These are phyloP conservation scores for Chaetomium sp. DNA, from an alignment of 2,329 filamentous ascomycete species.

Conservation along the genomic window DNA sequence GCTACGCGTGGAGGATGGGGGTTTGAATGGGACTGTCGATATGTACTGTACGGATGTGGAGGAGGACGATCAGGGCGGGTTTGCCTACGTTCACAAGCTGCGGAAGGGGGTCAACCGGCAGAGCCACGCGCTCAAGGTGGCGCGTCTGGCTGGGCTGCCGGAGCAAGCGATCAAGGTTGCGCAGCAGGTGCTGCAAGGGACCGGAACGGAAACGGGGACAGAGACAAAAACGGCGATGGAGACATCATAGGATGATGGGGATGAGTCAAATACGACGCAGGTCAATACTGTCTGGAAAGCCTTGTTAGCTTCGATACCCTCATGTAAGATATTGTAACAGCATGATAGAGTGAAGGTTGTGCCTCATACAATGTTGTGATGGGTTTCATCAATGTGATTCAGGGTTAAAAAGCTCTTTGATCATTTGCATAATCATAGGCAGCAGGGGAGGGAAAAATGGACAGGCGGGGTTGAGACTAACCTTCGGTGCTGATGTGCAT, in stretches of 20 bases:
- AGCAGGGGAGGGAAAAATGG: constrained; percentile 18
- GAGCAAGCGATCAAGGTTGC: constrained; percentile 65
- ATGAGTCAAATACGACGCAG: constrained; percentile 12
- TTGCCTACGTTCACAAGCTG: constrained; percentile 81
- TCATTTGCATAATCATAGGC: constrained; percentile 51
- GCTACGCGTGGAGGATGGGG: constrained; percentile 31
- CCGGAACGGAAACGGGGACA: constrained; percentile 2
- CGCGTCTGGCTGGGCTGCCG: constrained; percentile 75
- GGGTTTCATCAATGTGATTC: constrained; percentile 49
- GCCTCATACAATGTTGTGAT: constrained; percentile 55
- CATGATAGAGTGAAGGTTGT: constrained; percentile 23
- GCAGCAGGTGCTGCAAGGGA: constrained; percentile 42
- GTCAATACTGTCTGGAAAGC: constrained; percentile 15
- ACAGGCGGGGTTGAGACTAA: constrained; percentile 33
- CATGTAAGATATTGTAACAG: constrained; percentile 14
- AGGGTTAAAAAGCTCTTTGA: constrained; percentile 65
- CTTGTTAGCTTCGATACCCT: constrained; percentile 36
- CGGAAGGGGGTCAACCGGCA: constrained; percentile 74
- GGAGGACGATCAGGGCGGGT: constrained; percentile 63
- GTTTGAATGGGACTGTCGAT: constrained; percentile 44
- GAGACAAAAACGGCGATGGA: not conserved
- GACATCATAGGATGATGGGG: constrained; percentile 3
- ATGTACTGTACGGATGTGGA: constrained; percentile 86
- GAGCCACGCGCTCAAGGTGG: constrained; percentile 94
- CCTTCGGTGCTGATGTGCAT: constrained; percentile 29